A percentile compares a stretch with the other conserved stretches of the same genome.
phyloP scores from a whole-genome alignment of 306 rosid species.

The Hylodesmum podocarpum region DNA sequence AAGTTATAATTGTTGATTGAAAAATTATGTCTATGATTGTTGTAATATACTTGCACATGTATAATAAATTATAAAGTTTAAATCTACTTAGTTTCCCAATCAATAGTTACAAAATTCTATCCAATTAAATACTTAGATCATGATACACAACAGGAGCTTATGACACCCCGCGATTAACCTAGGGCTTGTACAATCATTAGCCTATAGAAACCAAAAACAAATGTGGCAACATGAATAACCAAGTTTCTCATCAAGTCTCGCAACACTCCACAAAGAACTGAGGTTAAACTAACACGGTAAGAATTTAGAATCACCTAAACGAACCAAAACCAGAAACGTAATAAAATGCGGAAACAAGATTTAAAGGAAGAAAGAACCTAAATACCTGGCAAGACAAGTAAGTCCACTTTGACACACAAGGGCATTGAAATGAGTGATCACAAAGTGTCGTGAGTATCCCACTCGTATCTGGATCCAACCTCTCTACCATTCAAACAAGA shows the following conservation, averaged over 20 bases:
- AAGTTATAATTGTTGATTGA: neutral
- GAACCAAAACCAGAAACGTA: conserved; percentile 13
- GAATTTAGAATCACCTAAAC: conserved; percentile 11
- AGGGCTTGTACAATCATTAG: neutral
- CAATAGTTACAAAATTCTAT: neutral
- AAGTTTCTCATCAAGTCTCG: conserved; percentile 8
- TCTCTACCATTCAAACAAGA: conserved; percentile 55
- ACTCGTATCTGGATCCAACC: conserved; percentile 81
- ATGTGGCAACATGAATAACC: conserved; percentile 1
- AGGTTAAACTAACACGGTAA: neutral
- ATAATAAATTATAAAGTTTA: neutral
- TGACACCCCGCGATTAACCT: conserved; percentile 21
- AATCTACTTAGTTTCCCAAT: neutral
- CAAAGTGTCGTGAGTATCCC: conserved; percentile 82
- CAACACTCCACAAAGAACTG: neutral
- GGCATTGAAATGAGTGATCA: conserved; percentile 91
- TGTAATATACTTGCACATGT: neutral
- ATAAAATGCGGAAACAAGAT: neutral
- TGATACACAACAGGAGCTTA: neutral
- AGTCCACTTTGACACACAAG: conserved; percentile 94
- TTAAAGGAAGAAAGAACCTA: conserved; percentile 28
- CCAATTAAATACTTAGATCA: neutral
- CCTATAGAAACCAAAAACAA: neutral
- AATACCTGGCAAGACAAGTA: conserved; percentile 87
- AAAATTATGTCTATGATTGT: neutral